These are phyloP conservation scores for Drechslerella coelobrocha DNA, from an alignment of 2,329 filamentous ascomycete genomes.

Conservation along the genomic window DNA sequence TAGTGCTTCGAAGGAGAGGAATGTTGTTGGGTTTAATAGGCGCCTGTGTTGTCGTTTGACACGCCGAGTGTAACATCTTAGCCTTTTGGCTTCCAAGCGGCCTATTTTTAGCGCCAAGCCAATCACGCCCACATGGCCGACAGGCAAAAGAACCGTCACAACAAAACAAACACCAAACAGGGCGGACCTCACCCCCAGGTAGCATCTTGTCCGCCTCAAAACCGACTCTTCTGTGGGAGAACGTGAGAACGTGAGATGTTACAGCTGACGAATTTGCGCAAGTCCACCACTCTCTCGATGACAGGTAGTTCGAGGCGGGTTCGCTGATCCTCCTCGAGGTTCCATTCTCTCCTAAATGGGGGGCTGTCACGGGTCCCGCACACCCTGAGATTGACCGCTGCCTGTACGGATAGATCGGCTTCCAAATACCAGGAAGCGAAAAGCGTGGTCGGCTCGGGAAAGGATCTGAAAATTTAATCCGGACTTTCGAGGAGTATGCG, in stretches of 20 bases:
- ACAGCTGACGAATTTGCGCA: neutral
- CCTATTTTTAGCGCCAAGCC: neutral
- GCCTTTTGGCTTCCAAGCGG: neutral
- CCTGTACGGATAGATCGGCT: neutral
- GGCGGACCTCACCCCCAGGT: neutral
- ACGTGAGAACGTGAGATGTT: neutral
- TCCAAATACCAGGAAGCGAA: neutral
- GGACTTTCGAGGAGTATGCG: no score
- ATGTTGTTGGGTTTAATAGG: neutral
- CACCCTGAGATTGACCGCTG: neutral
- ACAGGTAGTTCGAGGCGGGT: neutral
- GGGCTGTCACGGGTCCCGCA: neutral
- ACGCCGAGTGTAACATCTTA: neutral
- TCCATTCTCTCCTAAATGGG: neutral
- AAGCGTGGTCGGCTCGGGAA: neutral
- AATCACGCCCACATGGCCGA: neutral
- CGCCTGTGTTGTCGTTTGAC: slow-evolving; percentile 1
- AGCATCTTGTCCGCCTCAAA: neutral
- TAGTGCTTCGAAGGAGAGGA: no score
- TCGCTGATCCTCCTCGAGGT: neutral
- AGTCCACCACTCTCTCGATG: neutral
- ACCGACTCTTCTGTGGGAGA: neutral
- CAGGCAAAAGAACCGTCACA: neutral
- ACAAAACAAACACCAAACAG: neutral
- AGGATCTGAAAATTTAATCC: neutral